Base-by-base conservation (phyloP, 2,329 filamentous ascomycete genomes). In the Xylariaceae sp. region DNA sequence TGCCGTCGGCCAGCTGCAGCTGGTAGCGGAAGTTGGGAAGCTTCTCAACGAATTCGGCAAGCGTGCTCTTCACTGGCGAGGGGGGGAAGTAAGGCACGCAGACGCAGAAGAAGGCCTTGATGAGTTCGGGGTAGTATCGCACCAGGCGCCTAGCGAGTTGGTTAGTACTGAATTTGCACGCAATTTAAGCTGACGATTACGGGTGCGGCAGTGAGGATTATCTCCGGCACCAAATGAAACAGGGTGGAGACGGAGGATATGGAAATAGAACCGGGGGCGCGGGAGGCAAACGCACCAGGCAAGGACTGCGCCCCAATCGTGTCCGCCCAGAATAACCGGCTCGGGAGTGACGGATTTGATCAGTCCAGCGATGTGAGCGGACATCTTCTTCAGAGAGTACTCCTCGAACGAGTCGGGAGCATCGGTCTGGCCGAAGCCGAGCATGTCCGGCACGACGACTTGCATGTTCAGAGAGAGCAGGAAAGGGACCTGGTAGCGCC, bases 291-390 rank as follows among this genome's bases (percentile, higher is more conserved):
- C 11, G 66, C 44, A 70, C 68, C 90, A 95, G 56, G 88, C 87
- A 34, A 92, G 78, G 2, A 81, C 80, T 67, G 90, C 92, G 72
- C 93, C 93, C 90, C 93, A 97, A 75, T 97, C 93, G 76, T 97
- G 93, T 6, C 92, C 93, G 53, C 92, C 91, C 11, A 97, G 81
- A 58, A 97, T 87, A 69, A 96, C 88, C 58, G 76, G 76, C 61
- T 77, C 56, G 56, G 78, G 74, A 34, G 76, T 75, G 57, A 78
- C 75, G 63, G 87, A 80, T 60, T 76, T 77, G 5, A 88, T 85
- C 23, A 97, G 80, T 62, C 85, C 86, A 18, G 85, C 87, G 65
- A 97, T 82, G 69, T 96, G 91, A 57, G 86, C 83, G 15, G 88
- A 81, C 61, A 89, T 83, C 64, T 81, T 84, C 77, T 91, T 94